A percentile compares a stretch with the other conserved stretches of the same genome.
phyloP scores from a whole-genome alignment of 176 grass and related monocot genomes.

The Lolium multiflorum region DNA sequence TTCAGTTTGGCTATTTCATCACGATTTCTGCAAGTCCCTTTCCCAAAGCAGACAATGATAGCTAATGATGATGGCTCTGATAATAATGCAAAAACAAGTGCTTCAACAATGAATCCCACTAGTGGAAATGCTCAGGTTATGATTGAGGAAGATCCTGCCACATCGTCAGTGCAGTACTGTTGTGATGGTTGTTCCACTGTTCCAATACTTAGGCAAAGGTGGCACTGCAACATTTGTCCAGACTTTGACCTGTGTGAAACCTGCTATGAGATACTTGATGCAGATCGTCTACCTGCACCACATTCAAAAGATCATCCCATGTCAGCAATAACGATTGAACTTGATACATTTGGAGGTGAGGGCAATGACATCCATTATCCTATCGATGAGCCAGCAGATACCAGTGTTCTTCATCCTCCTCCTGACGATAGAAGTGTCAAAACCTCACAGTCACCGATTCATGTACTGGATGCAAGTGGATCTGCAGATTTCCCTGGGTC shows the following conservation, averaged over 20 bases:
- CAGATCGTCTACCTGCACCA: conserved; percentile 81
- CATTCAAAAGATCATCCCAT: conserved; percentile 92
- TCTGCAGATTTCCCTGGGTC: conserved; percentile 61
- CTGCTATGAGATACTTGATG: conserved; percentile 94
- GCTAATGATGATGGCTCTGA: conserved; percentile 81
- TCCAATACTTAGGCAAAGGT: conserved; percentile 91
- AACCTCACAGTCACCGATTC: conserved; percentile 65
- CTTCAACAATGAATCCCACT: conserved; percentile 59
- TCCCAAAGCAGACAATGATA: conserved; percentile 99
- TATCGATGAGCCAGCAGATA: conserved; percentile 69
- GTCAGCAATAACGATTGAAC: conserved; percentile 95
- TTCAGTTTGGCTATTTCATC: conserved; percentile 99
- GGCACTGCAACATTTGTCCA: conserved; percentile 95
- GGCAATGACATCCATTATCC: conserved; percentile 84
- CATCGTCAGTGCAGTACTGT: conserved; percentile 96
- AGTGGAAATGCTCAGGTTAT: conserved; percentile 75
- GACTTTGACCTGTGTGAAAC: conserved; percentile 97
- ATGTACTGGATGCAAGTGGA: conserved; percentile 78
- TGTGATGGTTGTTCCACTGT: conserved; percentile 99
- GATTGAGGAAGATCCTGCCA: conserved; percentile 91
- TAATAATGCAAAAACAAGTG: conserved; percentile 56
- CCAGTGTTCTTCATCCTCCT: conserved; percentile 56
- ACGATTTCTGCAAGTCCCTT: conserved; percentile 95
- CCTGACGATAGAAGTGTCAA: conserved; percentile 62
- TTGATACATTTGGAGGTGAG: conserved; percentile 81